Evolutionary conservation across 2,329 filamentous ascomycete species (phyloP).

Genomic region (Botryotinia calthae): DNA sequence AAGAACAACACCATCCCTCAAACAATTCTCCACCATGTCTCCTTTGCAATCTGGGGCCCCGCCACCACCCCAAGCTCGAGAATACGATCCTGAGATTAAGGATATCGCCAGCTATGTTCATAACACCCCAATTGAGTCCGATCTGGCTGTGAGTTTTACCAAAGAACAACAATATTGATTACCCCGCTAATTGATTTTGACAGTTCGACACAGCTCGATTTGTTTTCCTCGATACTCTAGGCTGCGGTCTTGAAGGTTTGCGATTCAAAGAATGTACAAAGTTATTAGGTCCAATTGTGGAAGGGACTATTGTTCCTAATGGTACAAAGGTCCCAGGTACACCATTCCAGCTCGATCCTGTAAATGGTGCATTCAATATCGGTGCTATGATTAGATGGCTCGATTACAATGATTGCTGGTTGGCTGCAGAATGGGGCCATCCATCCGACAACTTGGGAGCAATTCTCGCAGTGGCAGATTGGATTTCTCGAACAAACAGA

Average conservation of each 20-base stretch:
- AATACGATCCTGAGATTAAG: conserved; percentile 88
- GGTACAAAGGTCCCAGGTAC: conserved; percentile 90
- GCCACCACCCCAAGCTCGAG: conserved; percentile 50
- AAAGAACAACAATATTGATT: conserved; percentile 6
- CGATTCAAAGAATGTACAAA: conserved; percentile 96
- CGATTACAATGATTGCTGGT: conserved; percentile 99
- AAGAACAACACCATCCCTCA: conserved; percentile 27
- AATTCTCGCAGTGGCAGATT: conserved; percentile 94
- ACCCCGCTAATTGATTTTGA: conserved; percentile 26
- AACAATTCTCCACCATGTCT: conserved; percentile 41
- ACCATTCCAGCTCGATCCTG: conserved; percentile 88
- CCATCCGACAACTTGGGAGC: conserved; percentile 97
- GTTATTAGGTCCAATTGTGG: conserved; percentile 86
- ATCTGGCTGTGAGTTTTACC: conserved; percentile 73
- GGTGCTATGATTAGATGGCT: conserved; percentile 98
- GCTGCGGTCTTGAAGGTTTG: conserved; percentile 92
- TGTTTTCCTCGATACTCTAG: conserved; percentile 94
- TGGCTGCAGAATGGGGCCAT: conserved; percentile 98
- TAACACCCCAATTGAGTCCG: conserved; percentile 85
- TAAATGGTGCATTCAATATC: conserved; percentile 98
- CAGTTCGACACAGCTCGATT: conserved; percentile 94
- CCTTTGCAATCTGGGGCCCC: conserved; percentile 45
- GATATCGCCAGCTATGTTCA: conserved; percentile 96
- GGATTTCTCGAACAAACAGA: conserved; percentile 88
- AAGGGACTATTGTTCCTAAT: conserved; percentile 87